Conservation (phyloP, 192 early-diverging fungal genomes). For the Anaeromyces robustus region DNA sequence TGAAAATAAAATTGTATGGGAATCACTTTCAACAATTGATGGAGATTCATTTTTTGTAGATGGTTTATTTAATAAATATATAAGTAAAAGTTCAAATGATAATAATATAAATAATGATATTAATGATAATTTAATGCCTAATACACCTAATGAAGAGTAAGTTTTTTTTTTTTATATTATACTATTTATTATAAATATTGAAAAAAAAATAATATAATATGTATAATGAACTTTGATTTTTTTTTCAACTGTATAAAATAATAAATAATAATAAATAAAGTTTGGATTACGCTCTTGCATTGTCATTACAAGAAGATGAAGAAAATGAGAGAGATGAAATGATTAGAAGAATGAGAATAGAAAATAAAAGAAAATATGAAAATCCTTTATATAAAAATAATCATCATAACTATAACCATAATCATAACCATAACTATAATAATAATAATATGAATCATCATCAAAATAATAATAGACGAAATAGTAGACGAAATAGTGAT, state of each 20-base stretch:
- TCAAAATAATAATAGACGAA: background rate
- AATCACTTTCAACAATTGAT: conserved; percentile 22
- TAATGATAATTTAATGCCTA: background rate
- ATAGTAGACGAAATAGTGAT: background rate
- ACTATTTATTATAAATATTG: too few species aligned
- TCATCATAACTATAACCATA: too few species aligned
- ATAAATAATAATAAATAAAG: too few species aligned
- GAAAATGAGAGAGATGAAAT: background rate
- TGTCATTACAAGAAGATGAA: background rate
- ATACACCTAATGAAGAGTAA: background rate
- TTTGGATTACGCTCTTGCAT: background rate
- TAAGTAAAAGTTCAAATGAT: too few species aligned
- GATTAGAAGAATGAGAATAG: background rate
- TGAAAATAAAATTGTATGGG: conserved; percentile 55
- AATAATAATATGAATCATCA: background rate
- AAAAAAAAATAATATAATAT: too few species aligned
- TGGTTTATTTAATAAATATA: background rate
- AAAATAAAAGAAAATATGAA: too few species aligned
- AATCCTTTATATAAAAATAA: too few species aligned
- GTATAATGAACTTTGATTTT: too few species aligned
- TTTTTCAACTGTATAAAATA: too few species aligned
- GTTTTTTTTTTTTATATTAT: too few species aligned
- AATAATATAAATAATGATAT: background rate
- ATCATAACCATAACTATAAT: too few species aligned
- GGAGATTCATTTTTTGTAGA: background rate